Evolutionary conservation across 2,329 filamentous ascomycete genomes (phyloP), one percentile per base, ranked within the genome.

Genomic region (Monilinia vaccinii-corymbosi): DNA sequence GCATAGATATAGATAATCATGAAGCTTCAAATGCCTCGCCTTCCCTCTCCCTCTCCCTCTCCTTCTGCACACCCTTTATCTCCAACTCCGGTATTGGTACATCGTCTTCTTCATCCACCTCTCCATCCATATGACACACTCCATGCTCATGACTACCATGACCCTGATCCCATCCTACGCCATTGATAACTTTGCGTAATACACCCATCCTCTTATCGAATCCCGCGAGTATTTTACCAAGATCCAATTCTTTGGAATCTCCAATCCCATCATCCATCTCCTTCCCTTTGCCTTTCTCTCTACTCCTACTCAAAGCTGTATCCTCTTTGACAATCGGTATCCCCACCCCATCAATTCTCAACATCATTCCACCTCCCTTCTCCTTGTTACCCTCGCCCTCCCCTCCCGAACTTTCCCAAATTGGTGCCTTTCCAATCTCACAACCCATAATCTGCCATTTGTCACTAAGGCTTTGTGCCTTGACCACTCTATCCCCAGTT

Each of bases 401-500:
- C n/a, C 70, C 73, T 78, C 77, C 52, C 74, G 77, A 1, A 78
- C 78, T 48, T 31, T 74, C 81, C 70, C 84, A 88, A 2, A 82
- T 86, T 1, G 86, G 86, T 18, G 86, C 86, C 11, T 77, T 76
- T 9, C 76, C 75, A 11, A 88, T 73, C 11, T 74, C 74, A 0
- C 80, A 79, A 18, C 75, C 74, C 38, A 83, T 74, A 16, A 87
- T 78, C 67, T 87, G 84, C 86, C 93, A 97, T 53, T 87, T 82
- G 0, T 85, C 76, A 10, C 84, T 88, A 14, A 97, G 75, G 63
- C 87, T 91, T 46, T 87, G 84, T 1, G 89, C 87, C 60, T 83
- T 84, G 0, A 81, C 76, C 0, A 97, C 82, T 31, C 74, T 73
- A 72, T 80, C 82, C 5, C 76, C 73, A 9, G 72, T 68, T 16